phyloP scores from a whole-genome alignment of 1,284 basidiomycete genomes.

The Austroboletus rostrupii region DNA sequence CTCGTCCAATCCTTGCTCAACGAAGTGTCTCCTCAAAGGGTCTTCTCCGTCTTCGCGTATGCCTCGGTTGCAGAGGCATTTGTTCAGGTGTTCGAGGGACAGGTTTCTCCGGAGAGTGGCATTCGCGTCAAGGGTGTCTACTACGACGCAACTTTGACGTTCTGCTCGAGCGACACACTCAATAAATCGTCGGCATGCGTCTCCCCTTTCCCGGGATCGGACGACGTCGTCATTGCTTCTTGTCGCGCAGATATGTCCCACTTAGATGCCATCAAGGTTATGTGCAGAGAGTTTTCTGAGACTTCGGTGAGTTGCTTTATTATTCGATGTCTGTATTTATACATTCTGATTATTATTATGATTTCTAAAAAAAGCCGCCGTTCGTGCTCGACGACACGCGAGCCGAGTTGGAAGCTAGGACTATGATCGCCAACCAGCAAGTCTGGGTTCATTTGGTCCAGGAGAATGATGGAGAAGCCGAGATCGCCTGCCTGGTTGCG shows the following conservation, averaged over 20 bases:
- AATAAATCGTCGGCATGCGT: constrained; percentile 19
- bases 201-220: constrained; percentile 3
- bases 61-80: constrained; percentile 47
- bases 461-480: constrained; percentile 16
- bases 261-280: constrained; percentile 35
- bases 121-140: constrained; percentile 41
- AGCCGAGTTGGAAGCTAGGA: constrained; percentile 49
- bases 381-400: constrained; percentile 44
- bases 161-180: constrained; percentile 47
- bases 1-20: constrained; percentile 33
- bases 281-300: constrained; percentile 55
- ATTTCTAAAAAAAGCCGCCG: constrained; percentile 39
- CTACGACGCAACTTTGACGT: constrained; percentile 60
- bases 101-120: constrained; percentile 14
- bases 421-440: constrained; percentile 43
- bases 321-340: background rate
- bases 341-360: background rate
- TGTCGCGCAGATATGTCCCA: constrained; percentile 45
- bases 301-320: constrained; percentile 46
- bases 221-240: constrained; percentile 33
- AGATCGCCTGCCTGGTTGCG: constrained; percentile 64
- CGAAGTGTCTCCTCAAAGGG: constrained; percentile 37
- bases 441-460: constrained; percentile 59
- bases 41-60: constrained; percentile 67
- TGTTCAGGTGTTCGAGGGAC: constrained; percentile 43